Evolutionary conservation across 2,329 filamentous ascomycete species (phyloP).

Genomic region (Aspergillus sp.): DNA sequence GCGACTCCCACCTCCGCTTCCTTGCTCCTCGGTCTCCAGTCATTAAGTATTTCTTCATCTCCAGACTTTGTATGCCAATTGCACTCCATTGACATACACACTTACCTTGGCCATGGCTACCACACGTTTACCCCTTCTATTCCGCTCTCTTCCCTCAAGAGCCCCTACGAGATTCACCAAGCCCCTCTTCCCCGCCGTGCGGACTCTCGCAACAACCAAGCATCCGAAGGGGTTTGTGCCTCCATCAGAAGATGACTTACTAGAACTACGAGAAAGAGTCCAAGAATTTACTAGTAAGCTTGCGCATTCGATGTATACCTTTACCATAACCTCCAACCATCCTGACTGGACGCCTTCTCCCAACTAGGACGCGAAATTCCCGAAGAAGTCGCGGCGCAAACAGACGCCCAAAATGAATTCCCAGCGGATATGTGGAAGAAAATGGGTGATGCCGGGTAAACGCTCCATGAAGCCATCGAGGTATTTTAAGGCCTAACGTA

Average conservation of each 20-base stretch:
- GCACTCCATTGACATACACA: neutral
- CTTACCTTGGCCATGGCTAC: constrained; percentile 31
- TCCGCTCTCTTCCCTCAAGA: constrained; percentile 32
- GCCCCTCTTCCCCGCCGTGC: constrained; percentile 32
- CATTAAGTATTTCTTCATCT: neutral
- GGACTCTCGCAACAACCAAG: constrained; percentile 61
- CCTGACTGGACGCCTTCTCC: neutral
- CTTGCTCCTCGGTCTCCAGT: neutral
- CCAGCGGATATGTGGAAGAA: constrained; percentile 91
- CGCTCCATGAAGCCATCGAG: no score
- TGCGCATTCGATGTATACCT: neutral
- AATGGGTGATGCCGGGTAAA: constrained; percentile 75
- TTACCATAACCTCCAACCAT: neutral
- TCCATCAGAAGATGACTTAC: constrained; percentile 70
- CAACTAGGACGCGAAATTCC: constrained; percentile 72
- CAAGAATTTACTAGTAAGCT: constrained; percentile 73
- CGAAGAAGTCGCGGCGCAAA: constrained; percentile 74
- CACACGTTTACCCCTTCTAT: constrained; percentile 30
- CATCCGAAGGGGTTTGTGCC: constrained; percentile 64
- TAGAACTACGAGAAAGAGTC: constrained; percentile 78
- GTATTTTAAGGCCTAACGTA: neutral
- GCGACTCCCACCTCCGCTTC: neutral
- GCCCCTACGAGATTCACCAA: constrained; percentile 25
- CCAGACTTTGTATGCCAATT: neutral
- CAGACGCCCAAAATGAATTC: constrained; percentile 86